phyloP scores from a whole-genome alignment of 2,329 filamentous ascomycete species.

The Ophiostoma australiae region DNA sequence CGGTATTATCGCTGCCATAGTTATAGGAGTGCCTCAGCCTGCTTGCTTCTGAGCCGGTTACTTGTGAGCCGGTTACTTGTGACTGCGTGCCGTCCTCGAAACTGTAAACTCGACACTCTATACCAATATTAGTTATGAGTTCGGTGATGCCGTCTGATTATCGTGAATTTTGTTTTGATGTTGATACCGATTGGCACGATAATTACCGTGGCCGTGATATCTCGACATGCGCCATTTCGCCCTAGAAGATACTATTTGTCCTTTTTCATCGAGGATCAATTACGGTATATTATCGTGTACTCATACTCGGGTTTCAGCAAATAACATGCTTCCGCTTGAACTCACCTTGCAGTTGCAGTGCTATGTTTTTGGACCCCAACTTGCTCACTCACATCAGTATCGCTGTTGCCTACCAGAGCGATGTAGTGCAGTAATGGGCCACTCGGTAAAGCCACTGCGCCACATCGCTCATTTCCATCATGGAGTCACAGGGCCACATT shows the following conservation, averaged over 20 bases:
- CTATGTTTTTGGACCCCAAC: neutral
- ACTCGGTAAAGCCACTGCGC: neutral
- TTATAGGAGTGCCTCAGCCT: neutral
- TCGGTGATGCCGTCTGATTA: neutral
- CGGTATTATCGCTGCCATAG: neutral
- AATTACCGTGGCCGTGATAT: neutral
- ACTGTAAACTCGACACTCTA: neutral
- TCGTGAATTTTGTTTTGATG: neutral
- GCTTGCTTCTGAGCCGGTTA: neutral
- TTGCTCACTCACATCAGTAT: neutral
- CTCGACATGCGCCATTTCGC: neutral
- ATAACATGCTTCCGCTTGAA: neutral
- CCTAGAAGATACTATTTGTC: neutral
- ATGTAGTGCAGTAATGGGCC: neutral
- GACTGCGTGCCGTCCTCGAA: neutral
- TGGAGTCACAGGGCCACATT: neutral
- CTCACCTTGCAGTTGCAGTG: neutral
- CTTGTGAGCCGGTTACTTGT: neutral
- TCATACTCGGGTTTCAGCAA: neutral
- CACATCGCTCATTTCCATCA: neutral
- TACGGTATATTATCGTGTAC: slow-evolving; percentile 5
- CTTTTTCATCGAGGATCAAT: neutral
- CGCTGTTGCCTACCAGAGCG: neutral
- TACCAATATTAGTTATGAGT: neutral
- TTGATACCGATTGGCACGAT: neutral